These are phyloP conservation scores for Bipolaris gigantea DNA, from an alignment of 2,329 filamentous ascomycete species.

Conservation along the genomic window DNA sequence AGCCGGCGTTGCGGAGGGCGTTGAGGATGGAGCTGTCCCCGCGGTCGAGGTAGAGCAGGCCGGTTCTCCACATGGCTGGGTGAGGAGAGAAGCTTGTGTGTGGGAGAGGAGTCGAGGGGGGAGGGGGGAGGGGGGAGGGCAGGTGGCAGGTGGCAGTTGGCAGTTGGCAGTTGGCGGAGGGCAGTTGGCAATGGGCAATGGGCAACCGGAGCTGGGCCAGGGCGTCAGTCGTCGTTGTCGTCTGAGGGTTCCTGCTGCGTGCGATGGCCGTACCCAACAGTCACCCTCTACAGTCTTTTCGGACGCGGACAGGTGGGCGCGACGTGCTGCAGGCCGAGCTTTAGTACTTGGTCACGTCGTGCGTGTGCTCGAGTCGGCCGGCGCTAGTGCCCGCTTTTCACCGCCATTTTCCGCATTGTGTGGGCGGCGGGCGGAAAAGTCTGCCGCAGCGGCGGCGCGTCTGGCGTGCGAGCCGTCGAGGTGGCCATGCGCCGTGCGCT, in stretches of 20 bases:
- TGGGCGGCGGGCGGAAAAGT: slow-evolving; percentile 8
- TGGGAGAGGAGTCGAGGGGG: too few species aligned
- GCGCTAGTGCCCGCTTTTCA: slow-evolving; percentile 16
- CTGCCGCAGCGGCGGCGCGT: slow-evolving; percentile 12
- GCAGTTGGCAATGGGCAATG: too few species aligned
- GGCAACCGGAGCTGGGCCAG: too few species aligned
- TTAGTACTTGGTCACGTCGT: slow-evolving; percentile 19
- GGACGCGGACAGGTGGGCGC: slow-evolving; percentile 18
- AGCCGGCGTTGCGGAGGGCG: slow-evolving; percentile 23
- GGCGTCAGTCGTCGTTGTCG: slow-evolving; percentile 9
- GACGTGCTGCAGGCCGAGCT: slow-evolving; percentile 15
- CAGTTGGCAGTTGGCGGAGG: too few species aligned
- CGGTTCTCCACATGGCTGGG: slow-evolving; percentile 25
- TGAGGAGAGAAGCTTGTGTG: too few species aligned
- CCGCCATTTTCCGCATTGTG: slow-evolving; percentile 16
- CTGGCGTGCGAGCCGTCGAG: neutral
- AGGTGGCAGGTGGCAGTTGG: too few species aligned
- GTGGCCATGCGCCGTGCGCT: slow-evolving; percentile 1
- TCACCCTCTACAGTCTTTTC: slow-evolving; percentile 19
- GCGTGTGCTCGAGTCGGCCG: slow-evolving; percentile 13
- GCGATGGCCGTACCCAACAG: slow-evolving; percentile 15
- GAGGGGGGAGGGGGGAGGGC: too few species aligned
- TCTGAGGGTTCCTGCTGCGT: slow-evolving; percentile 19
- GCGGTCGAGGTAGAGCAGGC: slow-evolving; percentile 28
- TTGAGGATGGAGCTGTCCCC: slow-evolving; percentile 27